These are phyloP conservation scores for Schrenkiella parvula DNA, from an alignment of 345 rosid species.

Conservation along the genomic window DNA sequence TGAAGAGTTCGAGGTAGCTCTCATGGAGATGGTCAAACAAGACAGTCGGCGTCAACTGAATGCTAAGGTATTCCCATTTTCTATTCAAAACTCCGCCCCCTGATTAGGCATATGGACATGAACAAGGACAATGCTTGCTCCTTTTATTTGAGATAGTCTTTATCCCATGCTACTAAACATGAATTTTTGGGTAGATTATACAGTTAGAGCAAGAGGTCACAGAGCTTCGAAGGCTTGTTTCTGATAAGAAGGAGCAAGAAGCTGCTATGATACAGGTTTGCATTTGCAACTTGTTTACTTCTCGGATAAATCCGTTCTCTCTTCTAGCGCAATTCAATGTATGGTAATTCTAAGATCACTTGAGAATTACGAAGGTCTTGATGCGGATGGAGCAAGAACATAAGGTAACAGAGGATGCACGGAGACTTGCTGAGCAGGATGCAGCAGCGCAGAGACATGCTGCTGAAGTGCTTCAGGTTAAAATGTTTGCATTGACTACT, in stretches of 20 bases:
- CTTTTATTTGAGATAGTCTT: slow-evolving; percentile 6
- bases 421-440: slow-evolving; percentile 89
- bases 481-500: not conserved
- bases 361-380: slow-evolving; percentile 48
- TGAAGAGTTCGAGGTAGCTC: slow-evolving; percentile 94
- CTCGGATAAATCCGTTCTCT: slow-evolving; percentile 13
- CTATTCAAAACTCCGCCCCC: not conserved
- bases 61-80: slow-evolving; percentile 60
- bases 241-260: slow-evolving; percentile 98
- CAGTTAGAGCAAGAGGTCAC: slow-evolving; percentile 71
- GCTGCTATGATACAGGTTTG: slow-evolving; percentile 90
- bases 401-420: slow-evolving; percentile 84
- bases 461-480: slow-evolving; percentile 80
- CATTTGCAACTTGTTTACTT: slow-evolving; percentile 21
- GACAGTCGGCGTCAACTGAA: slow-evolving; percentile 83
- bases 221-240: slow-evolving; percentile 60
- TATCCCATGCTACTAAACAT: slow-evolving; percentile 11
- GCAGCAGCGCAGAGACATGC: slow-evolving; percentile 91
- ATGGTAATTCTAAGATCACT: slow-evolving; percentile 6
- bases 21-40: slow-evolving; percentile 99
- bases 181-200: slow-evolving; percentile 63
- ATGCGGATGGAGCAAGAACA: slow-evolving; percentile 99
- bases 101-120: not conserved
- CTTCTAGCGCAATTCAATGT: not conserved
- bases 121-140: not conserved